A percentile compares a stretch with the other conserved stretches of the same genome.
phyloP scores from a whole-genome alignment of 371 early-diverging fungal genomes.

The Nematocida homosporus region DNA sequence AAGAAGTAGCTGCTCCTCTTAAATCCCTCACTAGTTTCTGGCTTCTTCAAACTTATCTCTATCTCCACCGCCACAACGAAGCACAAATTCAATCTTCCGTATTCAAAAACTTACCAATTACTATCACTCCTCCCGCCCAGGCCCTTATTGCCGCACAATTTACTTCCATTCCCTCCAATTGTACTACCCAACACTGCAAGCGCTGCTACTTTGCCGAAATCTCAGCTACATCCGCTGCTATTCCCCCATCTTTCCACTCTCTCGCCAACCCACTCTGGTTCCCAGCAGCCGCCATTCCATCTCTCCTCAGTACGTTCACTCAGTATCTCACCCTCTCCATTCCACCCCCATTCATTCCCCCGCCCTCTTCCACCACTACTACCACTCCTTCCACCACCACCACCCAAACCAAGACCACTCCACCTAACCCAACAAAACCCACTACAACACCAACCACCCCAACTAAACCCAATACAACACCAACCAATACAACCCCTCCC shows the following conservation, averaged over 20 bases:
- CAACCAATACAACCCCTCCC: not conserved
- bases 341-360: not conserved
- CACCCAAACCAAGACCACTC: not conserved
- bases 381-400: not conserved
- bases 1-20: not conserved
- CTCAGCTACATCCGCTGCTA: not conserved
- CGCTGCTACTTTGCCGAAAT: conserved; percentile 20
- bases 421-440: too few species aligned
- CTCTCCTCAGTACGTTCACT: too few species aligned
- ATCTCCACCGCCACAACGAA: not conserved
- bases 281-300: not conserved
- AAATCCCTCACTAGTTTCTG: not conserved
- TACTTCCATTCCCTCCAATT: not conserved
- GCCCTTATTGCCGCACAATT: not conserved
- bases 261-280: conserved; percentile 27
- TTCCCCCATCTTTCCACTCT: not conserved
- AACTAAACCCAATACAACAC: not conserved
- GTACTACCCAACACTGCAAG: conserved; percentile 15
- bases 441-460: not conserved
- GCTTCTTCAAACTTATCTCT: not conserved
- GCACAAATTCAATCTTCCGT: not conserved
- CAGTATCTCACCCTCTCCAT: too few species aligned
- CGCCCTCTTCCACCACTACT: not conserved
- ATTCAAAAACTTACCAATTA: conserved; percentile 11
- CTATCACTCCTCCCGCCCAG: not conserved